These are phyloP conservation scores for Pichia deserticola DNA, from an alignment of 805 yeast species.

Conservation along the genomic window DNA sequence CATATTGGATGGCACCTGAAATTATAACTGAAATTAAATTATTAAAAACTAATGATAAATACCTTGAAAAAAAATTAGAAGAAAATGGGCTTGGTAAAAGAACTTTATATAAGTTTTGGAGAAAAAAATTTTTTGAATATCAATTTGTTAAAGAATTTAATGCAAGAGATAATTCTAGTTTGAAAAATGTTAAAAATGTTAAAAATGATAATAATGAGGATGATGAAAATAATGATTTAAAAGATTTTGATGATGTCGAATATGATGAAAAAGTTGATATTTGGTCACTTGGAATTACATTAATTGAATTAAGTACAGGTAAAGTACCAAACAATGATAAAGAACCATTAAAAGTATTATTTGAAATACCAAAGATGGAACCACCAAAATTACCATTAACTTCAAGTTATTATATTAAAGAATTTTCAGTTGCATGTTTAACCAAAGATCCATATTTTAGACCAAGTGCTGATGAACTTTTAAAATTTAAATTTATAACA, in stretches of 20 bases:
- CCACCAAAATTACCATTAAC: conserved; percentile 46
- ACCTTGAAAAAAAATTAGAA: conserved; percentile 6
- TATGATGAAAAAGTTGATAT: conserved; percentile 86
- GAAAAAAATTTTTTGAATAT: not conserved
- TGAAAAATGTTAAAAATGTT: not conserved
- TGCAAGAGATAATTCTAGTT: not conserved
- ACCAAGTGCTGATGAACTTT: conserved; percentile 51
- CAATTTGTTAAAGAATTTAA: too few species aligned
- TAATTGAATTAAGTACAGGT: conserved; percentile 78
- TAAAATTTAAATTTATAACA: conserved; percentile 47
- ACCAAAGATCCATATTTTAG: conserved; percentile 58
- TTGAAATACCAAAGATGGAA: conserved; percentile 55
- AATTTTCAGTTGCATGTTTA: conserved; percentile 60
- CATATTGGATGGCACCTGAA: conserved; percentile 91
- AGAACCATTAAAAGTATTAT: conserved; percentile 72
- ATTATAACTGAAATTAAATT: conserved; percentile 42
- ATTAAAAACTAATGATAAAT: conserved; percentile 6
- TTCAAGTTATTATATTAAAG: conserved; percentile 37
- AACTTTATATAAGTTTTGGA: conserved; percentile 11
- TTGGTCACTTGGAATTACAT: conserved; percentile 94
- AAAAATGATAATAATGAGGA: not conserved
- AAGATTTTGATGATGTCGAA: conserved; percentile 32
- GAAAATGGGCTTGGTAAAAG: conserved; percentile 6
- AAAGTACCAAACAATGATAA: conserved; percentile 68
- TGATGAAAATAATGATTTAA: not conserved